Base-by-base conservation (phyloP, 371 early-diverging fungal genomes). In the Syncephalastrum contaminatum region DNA sequence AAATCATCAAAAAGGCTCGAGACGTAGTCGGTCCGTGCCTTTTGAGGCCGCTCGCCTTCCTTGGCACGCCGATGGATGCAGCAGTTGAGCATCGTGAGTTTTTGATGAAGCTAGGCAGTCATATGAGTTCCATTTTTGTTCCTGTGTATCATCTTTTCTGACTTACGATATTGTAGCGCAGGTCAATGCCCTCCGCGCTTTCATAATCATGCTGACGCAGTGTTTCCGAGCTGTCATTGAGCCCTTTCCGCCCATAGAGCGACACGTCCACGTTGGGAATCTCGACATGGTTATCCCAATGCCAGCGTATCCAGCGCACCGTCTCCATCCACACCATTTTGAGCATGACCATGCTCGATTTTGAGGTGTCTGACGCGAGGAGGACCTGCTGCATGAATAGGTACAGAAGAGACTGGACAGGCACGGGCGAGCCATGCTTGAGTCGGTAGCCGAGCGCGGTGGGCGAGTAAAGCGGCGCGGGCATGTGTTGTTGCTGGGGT, bases 11-110 rank as follows among this genome's bases (percentile, higher is more conserved):
- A 58, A 13, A 58, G 15, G 36, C 43, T 39, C 18, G 42, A 42
- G 49, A 48, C 24, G 44, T 25, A 19, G n/a, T 51, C 42, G 24
- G 14, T 22, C 40, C 18, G 50, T 42, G 12, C 18, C 36, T n/a
- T 42, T 10, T 8, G 19, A 22, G 19, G 39, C 41, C 12, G 40
- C 14, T n/a, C 30, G 13, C 43, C 48, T 39, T 27, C 54, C 24
- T 25, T 40, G 53, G 53, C 22, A 72, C 78, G 72, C 27, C 89
- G 80, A n/a, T 73, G 63, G 36, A 88, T 82, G 66, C 95, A 94
- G 60, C 89, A 92, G 59, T 94, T 93, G 41, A 96, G 63, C 94
- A 96, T 92, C 48, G 88, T 83, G n/a, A 96, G 66, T 54, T 96
- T 96, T 77, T 95, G 96, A 58, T 92, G 86, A 4, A 92, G 50